These are phyloP conservation scores for Moesziomyces parantarcticus DNA, from an alignment of 1,284 basidiomycete species.

Conservation along the genomic window DNA sequence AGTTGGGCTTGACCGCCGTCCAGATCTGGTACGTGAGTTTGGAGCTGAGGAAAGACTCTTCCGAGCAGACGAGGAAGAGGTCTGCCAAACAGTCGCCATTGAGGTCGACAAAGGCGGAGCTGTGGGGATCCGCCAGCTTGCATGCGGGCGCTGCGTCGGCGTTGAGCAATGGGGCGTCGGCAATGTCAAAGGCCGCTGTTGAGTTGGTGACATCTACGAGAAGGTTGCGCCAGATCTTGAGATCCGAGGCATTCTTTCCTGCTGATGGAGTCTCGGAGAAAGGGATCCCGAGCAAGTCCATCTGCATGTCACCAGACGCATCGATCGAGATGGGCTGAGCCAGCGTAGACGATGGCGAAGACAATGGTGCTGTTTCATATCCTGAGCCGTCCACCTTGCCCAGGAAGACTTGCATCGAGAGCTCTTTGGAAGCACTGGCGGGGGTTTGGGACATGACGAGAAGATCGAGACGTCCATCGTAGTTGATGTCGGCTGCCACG, in stretches of 20 bases:
- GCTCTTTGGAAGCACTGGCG: conserved; percentile 20
- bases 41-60: conserved; percentile 68
- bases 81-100: conserved; percentile 96
- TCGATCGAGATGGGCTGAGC: conserved; percentile 89
- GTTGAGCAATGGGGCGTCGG: conserved; percentile 27
- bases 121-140: conserved; percentile 84
- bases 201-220: conserved; percentile 14
- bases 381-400: conserved; percentile 38
- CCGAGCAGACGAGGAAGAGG: conserved; percentile 86
- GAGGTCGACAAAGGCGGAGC: conserved; percentile 92
- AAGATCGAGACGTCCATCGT: conserved; percentile 88
- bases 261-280: conserved; percentile 56
- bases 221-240: conserved; percentile 58
- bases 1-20: conserved; percentile 69
- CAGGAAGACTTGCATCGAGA: conserved; percentile 43
- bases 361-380: conserved; percentile 65
- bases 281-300: conserved; percentile 83
- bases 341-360: conserved; percentile 75
- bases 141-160: conserved; percentile 70
- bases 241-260: conserved; percentile 28
- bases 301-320: conserved; percentile 84
- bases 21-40: conserved; percentile 81
- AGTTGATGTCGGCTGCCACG: conserved; percentile 90
- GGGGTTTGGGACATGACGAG: conserved; percentile 76
- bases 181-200: conserved; percentile 33